Evolutionary conservation across 2,329 filamentous ascomycete species (phyloP).

Genomic region (Capronia epimyces): DNA sequence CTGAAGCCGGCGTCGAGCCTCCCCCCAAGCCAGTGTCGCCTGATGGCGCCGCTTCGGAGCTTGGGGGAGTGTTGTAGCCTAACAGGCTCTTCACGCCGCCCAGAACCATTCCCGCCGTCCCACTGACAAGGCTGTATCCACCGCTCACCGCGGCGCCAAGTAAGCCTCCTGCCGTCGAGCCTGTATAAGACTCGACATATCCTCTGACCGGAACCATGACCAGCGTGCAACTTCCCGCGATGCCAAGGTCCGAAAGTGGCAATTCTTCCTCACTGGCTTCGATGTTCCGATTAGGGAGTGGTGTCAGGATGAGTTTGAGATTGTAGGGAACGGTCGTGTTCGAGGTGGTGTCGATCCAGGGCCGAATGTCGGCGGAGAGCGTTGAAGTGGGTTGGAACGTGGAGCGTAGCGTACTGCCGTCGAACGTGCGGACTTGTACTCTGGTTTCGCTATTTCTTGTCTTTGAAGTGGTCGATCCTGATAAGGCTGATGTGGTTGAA

Average conservation of each 20-base stretch:
- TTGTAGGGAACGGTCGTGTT: conserved; percentile 63
- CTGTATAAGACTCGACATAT: conserved; percentile 55
- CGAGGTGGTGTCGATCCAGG: conserved; percentile 66
- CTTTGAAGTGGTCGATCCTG: conserved; percentile 14
- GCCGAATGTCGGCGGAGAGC: conserved; percentile 61
- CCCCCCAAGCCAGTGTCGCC: conserved; percentile 3
- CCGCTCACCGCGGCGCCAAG: conserved; percentile 39
- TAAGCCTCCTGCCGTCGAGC: conserved; percentile 28
- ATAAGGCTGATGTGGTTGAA: conserved; percentile 7
- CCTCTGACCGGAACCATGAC: conserved; percentile 68
- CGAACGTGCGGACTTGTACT: conserved; percentile 75
- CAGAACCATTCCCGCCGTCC: conserved; percentile 39
- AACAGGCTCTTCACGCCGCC: conserved; percentile 42
- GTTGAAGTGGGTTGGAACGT: conserved; percentile 62
- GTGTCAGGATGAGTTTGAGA: conserved; percentile 78
- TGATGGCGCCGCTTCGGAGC: conserved; percentile 1
- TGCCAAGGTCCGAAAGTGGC: conserved; percentile 61
- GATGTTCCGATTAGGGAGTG: conserved; percentile 68
- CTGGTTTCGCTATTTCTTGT: conserved; percentile 43
- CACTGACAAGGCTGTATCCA: conserved; percentile 42
- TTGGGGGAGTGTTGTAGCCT: conserved; percentile 33
- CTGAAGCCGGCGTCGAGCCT: conserved; percentile 15
- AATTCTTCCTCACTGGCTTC: conserved; percentile 68
- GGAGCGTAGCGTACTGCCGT: conserved; percentile 71
- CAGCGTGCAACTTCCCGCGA: conserved; percentile 74